A percentile compares a stretch with the other conserved stretches of the same genome.
These are phyloP conservation scores for Agaricus bisporus DNA, from an alignment of 768 basidiomycete species.

Conservation along the genomic window DNA sequence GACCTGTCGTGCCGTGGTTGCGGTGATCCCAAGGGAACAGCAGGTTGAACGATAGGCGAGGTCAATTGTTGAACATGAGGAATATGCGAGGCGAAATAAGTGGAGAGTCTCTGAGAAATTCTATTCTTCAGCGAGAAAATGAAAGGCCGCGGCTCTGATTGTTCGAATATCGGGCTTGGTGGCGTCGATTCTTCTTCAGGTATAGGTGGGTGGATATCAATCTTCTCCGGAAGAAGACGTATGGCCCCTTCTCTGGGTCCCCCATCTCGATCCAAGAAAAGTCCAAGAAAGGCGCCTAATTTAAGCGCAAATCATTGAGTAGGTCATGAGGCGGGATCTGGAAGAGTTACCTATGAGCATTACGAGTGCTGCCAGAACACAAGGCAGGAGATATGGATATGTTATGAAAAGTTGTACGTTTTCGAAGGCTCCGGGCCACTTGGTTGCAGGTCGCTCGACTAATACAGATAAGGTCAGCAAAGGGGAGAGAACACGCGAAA, in stretches of 20 bases:
- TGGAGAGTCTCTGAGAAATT: constrained; percentile 50
- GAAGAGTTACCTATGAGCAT: constrained; percentile 56
- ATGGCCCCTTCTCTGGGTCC: constrained; percentile 86
- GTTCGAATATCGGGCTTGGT: constrained; percentile 41
- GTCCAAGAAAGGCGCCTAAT: constrained; percentile 76
- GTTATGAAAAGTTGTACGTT: constrained; percentile 59
- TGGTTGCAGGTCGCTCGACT: constrained; percentile 82
- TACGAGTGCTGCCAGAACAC: constrained; percentile 67
- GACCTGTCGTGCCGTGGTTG: constrained; percentile 36
- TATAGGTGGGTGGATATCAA: constrained; percentile 40
- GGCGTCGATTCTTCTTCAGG: constrained; percentile 57
- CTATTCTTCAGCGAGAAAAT: constrained; percentile 39
- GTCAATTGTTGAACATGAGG: constrained; percentile 30
- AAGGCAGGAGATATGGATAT: constrained; percentile 91
- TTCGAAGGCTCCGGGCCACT: constrained; percentile 78
- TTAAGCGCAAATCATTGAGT: constrained; percentile 1
- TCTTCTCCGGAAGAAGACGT: constrained; percentile 76
- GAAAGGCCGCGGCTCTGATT: constrained; percentile 31
- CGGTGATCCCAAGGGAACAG: constrained; percentile 40
- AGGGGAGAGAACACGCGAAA: background rate
- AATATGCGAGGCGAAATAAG: constrained; percentile 50
- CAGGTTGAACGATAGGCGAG: constrained; percentile 28
- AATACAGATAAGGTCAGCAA: constrained; percentile 14
- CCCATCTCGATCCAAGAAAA: constrained; percentile 88
- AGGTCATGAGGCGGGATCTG: background rate